These are phyloP conservation scores for Penstemon barbatus DNA, from an alignment of 257 asterid genomes.

Conservation along the genomic window DNA sequence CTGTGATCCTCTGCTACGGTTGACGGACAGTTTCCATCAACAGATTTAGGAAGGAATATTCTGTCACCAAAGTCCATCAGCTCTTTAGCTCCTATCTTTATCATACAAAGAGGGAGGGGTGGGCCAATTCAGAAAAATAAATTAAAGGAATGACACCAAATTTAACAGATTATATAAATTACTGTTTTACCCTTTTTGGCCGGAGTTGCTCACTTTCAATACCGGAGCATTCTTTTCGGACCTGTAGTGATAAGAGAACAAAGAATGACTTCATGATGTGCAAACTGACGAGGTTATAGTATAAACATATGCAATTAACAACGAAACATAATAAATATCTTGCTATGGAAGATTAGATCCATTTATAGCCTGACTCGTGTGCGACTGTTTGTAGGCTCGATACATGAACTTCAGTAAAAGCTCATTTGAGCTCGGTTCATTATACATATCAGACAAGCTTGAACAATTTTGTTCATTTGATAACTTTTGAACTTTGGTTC, in stretches of 20 bases:
- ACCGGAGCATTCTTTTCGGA: conserved; percentile 53
- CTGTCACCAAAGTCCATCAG: conserved; percentile 64
- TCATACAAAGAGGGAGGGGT: conserved; percentile 9
- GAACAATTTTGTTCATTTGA: too few relatives aligned
- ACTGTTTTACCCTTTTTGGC: conserved; percentile 55
- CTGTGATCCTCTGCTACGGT: conserved; percentile 32
- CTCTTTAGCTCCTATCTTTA: conserved; percentile 81
- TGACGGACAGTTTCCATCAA: conserved; percentile 48
- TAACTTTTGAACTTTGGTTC: too few relatives aligned
- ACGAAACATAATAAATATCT: background rate
- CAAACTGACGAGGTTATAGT: conserved; percentile 8
- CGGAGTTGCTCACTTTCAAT: conserved; percentile 39
- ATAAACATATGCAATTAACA: background rate
- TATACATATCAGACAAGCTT: too few relatives aligned
- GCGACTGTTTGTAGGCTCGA: too few relatives aligned
- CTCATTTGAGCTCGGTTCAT: too few relatives aligned
- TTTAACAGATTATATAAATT: background rate
- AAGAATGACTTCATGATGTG: conserved; percentile 7
- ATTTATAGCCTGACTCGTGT: background rate
- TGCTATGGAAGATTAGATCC: background rate
- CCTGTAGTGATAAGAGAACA: conserved; percentile 40
- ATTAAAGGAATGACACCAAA: conserved; percentile 15
- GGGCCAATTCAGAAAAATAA: conserved; percentile 5
- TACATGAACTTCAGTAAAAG: too few relatives aligned
- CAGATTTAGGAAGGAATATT: conserved; percentile 72